Conservation (phyloP, 2,329 filamentous ascomycete species). For the Tolypocladium nubicola region DNA sequence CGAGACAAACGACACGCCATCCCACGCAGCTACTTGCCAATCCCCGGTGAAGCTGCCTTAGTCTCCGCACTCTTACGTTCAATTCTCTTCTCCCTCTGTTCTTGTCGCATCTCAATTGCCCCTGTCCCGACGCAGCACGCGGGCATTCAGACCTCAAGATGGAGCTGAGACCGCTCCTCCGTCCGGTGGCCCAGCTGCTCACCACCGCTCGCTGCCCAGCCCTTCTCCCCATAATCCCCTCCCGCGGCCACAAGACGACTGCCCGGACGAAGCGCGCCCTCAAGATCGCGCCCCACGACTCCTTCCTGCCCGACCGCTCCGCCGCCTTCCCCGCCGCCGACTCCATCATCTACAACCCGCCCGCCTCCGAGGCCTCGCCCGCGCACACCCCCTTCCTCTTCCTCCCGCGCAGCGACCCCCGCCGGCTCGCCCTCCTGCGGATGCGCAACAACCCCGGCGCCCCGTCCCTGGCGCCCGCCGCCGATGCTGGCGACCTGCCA, state of each 20-base stretch:
- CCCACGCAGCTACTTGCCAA: background rate
- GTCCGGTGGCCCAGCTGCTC: slow-evolving; percentile 23
- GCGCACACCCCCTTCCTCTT: slow-evolving; percentile 58
- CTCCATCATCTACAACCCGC: slow-evolving; percentile 47
- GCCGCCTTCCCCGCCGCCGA: slow-evolving; percentile 18
- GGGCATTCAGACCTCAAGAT: slow-evolving; percentile 11
- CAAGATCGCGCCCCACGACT: slow-evolving; percentile 49
- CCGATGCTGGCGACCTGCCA: slow-evolving; percentile 16
- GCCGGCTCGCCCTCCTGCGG: slow-evolving; percentile 37
- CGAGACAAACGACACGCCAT: background rate
- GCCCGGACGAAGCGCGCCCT: slow-evolving; percentile 45
- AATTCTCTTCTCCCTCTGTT: background rate
- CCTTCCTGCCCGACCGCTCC: slow-evolving; percentile 37
- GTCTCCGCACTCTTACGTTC: background rate
- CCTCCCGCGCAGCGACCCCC: slow-evolving; percentile 46
- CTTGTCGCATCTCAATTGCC: background rate
- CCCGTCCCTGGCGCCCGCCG: slow-evolving; percentile 7
- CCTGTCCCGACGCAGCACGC: background rate
- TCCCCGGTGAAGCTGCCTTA: background rate
- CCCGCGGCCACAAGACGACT: slow-evolving; percentile 38
- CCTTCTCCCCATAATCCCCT: slow-evolving; percentile 13
- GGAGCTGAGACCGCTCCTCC: slow-evolving; percentile 23
- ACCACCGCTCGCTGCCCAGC: slow-evolving; percentile 10
- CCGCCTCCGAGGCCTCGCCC: slow-evolving; percentile 43
- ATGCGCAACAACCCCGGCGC: slow-evolving; percentile 25